Evolutionary conservation across 2,329 filamentous ascomycete species (phyloP).

Genomic region (Fusarium goolgardi): DNA sequence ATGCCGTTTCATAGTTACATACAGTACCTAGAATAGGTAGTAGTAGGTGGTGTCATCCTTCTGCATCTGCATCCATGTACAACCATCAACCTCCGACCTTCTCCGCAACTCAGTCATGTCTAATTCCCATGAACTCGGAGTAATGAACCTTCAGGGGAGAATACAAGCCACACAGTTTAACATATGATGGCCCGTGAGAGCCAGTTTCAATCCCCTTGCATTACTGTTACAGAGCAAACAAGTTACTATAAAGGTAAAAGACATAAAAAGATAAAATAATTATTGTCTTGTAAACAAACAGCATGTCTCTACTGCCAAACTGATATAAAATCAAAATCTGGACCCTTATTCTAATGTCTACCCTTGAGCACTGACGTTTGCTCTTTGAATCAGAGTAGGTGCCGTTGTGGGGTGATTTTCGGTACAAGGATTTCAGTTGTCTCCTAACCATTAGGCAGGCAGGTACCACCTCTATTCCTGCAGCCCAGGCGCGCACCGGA

Average conservation of each 20-base stretch:
- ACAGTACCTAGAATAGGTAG: not conserved
- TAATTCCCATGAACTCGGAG: not conserved
- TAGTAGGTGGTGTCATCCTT: not conserved
- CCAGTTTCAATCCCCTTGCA: not conserved
- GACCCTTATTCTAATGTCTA: not conserved
- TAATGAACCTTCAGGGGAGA: not conserved
- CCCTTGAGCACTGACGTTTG: not conserved
- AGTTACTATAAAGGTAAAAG: not conserved
- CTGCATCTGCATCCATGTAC: not conserved
- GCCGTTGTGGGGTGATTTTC: not conserved
- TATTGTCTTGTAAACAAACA: not conserved
- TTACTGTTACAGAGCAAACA: not conserved
- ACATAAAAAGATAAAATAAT: not conserved
- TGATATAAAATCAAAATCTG: not conserved
- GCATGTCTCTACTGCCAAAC: not conserved
- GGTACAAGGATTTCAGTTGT: conserved; percentile 5
- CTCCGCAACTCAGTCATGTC: conserved; percentile 11
- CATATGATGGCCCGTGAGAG: not conserved
- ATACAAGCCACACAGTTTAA: not conserved
- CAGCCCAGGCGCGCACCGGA: conserved; percentile 16
- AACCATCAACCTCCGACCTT: conserved; percentile 16
- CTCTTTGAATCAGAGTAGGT: not conserved
- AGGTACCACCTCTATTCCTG: not conserved
- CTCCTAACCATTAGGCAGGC: conserved; percentile 12
- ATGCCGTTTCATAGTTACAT: not conserved